These are phyloP conservation scores for Solanum arcanum DNA, from an alignment of 257 asterid species.

Conservation along the genomic window DNA sequence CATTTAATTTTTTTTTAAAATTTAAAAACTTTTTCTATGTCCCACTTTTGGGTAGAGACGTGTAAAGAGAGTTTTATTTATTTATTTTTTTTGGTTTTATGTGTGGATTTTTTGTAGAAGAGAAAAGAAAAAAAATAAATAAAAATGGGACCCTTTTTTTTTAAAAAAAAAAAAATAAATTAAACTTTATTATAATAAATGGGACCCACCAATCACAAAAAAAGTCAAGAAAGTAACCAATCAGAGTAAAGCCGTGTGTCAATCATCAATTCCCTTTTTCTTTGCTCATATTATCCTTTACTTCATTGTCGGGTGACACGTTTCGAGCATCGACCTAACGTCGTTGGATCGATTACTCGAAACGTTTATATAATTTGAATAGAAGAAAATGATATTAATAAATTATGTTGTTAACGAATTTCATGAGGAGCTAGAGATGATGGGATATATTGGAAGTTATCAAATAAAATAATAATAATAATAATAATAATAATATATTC, in stretches of 20 bases:
- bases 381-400: background rate
- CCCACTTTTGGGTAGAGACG: constrained; percentile 24
- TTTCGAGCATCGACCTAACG: constrained; percentile 6
- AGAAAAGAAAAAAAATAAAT: background rate
- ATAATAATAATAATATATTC: background rate
- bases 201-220: constrained; percentile 19
- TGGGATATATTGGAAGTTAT: background rate
- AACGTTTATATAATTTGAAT: background rate
- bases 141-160: background rate
- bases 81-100: constrained; percentile 8
- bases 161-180: background rate
- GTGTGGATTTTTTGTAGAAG: constrained; percentile 1
- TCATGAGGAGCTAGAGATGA: background rate
- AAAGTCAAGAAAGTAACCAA: constrained; percentile 55
- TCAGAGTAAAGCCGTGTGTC: constrained; percentile 46
- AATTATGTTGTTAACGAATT: no score
- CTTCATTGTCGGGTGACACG: constrained; percentile 69
- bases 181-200: background rate
- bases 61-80: constrained; percentile 15
- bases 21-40: constrained; percentile 17
- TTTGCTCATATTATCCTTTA: constrained; percentile 25
- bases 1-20: fast-evolving
- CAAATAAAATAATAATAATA: background rate
- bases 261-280: constrained; percentile 33
- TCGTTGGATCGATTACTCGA: background rate